Conservation (phyloP, 73 alveolate genomes). For the Breviolum minutum region DNA sequence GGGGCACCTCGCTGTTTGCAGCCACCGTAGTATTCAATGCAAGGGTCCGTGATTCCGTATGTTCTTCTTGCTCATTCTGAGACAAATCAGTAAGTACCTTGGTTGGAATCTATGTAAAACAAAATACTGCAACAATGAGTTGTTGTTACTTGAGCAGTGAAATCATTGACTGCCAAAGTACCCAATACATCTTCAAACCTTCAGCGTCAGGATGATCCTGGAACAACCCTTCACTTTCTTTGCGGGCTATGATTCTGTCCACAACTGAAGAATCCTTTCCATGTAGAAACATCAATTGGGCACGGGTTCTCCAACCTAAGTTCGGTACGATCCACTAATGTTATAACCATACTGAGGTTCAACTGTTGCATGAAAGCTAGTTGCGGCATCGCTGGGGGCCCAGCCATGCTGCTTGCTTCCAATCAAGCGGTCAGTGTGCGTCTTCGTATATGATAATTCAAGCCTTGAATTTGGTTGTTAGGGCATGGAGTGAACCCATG, state of each 20-base stretch:
- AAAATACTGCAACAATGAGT: background rate
- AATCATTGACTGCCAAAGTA: background rate
- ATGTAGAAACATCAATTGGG: background rate
- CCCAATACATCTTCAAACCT: background rate
- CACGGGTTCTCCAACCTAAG: slow-evolving; percentile 24
- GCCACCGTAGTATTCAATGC: background rate
- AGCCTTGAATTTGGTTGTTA: no score
- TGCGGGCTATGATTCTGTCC: background rate
- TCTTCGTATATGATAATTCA: background rate
- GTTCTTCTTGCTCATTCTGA: background rate
- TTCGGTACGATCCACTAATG: no score
- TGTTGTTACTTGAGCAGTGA: no score
- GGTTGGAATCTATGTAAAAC: background rate
- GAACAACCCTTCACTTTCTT: background rate
- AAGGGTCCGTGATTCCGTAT: background rate
- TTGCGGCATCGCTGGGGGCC: background rate
- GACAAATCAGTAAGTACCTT: background rate
- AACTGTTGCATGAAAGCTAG: background rate
- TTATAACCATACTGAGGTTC: no score
- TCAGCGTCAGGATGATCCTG: background rate
- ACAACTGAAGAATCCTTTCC: background rate
- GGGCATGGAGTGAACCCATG: background rate
- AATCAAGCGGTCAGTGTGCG: background rate
- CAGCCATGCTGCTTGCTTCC: background rate
- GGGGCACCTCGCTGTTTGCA: background rate